phyloP scores from a whole-genome alignment of 2,329 filamentous ascomycete genomes.

The Lecanicillium sp. region DNA sequence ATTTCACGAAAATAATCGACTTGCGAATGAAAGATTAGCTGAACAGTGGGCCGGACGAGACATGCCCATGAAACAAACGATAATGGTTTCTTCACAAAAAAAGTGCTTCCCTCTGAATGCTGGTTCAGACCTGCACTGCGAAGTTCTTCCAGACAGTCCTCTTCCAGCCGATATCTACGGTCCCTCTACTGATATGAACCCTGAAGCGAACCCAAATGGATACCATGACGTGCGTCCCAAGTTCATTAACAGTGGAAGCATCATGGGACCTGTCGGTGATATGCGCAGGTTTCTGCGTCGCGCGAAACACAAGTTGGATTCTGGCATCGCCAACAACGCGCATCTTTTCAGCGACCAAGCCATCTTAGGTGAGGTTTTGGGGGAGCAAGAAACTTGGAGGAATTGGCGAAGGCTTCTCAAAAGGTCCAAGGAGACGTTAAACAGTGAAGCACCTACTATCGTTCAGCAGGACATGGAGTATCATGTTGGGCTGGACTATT shows the following conservation, averaged over 20 bases:
- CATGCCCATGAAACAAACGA: constrained; percentile 15
- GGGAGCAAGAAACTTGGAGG: constrained; percentile 22
- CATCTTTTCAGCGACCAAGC: constrained; percentile 15
- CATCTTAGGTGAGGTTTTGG: constrained; percentile 15
- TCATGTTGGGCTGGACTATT: constrained; percentile 18
- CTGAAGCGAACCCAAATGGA: constrained; percentile 1
- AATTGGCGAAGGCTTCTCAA: constrained; percentile 16
- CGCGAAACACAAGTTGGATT: constrained; percentile 11
- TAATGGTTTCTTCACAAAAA: constrained; percentile 17
- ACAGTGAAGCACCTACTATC: constrained; percentile 1
- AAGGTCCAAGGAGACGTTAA: neutral
- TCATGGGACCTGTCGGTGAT: constrained; percentile 14
- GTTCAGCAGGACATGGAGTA: constrained; percentile 15
- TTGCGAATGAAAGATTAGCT: constrained; percentile 11
- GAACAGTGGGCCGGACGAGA: constrained; percentile 9
- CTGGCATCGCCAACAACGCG: constrained; percentile 2
- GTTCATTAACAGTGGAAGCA: constrained; percentile 14
- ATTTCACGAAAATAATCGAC: constrained; percentile 12
- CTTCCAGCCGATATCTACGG: constrained; percentile 16
- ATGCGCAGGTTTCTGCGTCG: constrained; percentile 13
- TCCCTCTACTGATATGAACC: constrained; percentile 11
- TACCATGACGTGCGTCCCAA: constrained; percentile 12
- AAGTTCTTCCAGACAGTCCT: constrained; percentile 15
- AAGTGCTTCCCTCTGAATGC: constrained; percentile 14
- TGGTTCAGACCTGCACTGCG: constrained; percentile 16